These are phyloP conservation scores for Phlebopus sp. DNA, from an alignment of 1,284 basidiomycete genomes.

Conservation along the genomic window DNA sequence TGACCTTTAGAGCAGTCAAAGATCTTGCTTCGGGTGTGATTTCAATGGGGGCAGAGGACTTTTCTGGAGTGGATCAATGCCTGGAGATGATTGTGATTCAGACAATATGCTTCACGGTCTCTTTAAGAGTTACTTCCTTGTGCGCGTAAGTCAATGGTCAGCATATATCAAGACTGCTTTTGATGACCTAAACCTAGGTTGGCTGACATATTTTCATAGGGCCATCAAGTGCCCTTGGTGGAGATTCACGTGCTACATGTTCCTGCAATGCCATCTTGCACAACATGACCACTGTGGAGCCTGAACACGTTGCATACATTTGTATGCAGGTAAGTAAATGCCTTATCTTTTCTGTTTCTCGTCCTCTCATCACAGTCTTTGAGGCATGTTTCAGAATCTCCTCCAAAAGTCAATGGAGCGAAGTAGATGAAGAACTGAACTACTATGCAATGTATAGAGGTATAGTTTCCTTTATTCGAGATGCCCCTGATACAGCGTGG, in stretches of 20 bases:
- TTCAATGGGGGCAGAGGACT: neutral
- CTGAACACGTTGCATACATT: constrained; percentile 1
- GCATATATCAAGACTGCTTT: neutral
- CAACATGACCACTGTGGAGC: neutral
- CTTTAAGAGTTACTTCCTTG: neutral
- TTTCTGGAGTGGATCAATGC: neutral
- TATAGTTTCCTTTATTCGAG: neutral
- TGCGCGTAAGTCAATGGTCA: neutral
- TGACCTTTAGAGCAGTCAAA: neutral
- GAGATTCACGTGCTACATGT: neutral
- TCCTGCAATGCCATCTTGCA: neutral
- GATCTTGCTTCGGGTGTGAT: neutral
- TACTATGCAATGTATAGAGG: neutral
- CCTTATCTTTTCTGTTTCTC: neutral
- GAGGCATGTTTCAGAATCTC: neutral
- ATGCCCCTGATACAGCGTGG: constrained; percentile 1
- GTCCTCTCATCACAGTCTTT: neutral
- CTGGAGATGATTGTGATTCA: neutral
- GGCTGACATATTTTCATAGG: constrained; percentile 1
- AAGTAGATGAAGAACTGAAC: neutral
- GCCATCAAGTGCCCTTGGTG: constrained; percentile 1
- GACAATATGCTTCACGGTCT: neutral
- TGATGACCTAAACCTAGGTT: neutral
- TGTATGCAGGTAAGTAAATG: neutral
- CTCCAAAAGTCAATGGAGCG: neutral